Evolutionary conservation across 2,329 filamentous ascomycete species (phyloP).

Genomic region (Orbilia ellipsospora): DNA sequence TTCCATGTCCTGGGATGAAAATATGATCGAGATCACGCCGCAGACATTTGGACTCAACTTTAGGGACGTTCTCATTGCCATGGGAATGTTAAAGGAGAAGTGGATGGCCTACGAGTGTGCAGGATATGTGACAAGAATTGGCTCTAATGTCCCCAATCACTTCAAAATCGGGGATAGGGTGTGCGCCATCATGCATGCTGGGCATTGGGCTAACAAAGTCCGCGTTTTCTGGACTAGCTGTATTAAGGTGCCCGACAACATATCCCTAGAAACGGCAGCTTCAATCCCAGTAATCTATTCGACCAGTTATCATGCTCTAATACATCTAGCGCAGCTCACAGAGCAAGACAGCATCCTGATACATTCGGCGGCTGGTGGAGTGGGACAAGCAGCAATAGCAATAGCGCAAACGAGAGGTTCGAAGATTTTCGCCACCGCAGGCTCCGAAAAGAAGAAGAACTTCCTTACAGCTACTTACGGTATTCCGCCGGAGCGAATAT

Average conservation of each 20-base stretch:
- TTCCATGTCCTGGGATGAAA: background rate
- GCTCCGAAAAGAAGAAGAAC: constrained; percentile 61
- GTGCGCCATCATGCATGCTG: background rate
- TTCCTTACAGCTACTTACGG: constrained; percentile 60
- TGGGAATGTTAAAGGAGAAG: constrained; percentile 61
- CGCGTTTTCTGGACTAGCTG: background rate
- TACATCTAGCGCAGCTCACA: background rate
- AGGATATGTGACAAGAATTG: constrained; percentile 60
- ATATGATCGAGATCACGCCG: constrained; percentile 3
- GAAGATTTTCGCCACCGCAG: constrained; percentile 64
- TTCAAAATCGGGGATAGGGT: constrained; percentile 59
- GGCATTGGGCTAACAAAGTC: background rate
- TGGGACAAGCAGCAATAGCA: constrained; percentile 61
- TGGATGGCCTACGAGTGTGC: constrained; percentile 61
- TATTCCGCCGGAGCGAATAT: constrained; percentile 60
- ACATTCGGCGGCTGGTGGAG: constrained; percentile 64
- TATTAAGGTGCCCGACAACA: background rate
- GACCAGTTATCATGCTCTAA: background rate
- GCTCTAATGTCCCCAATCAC: constrained; percentile 57
- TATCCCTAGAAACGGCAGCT: background rate
- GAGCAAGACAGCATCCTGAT: constrained; percentile 64
- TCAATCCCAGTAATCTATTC: background rate
- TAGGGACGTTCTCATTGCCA: constrained; percentile 62
- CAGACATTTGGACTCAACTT: constrained; percentile 60
- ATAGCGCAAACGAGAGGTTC: constrained; percentile 25